Evolutionary conservation across 2,329 filamentous ascomycete genomes (phyloP), one percentile per base, ranked within the genome.

Genomic region (Gaeumannomyces tritici): DNA sequence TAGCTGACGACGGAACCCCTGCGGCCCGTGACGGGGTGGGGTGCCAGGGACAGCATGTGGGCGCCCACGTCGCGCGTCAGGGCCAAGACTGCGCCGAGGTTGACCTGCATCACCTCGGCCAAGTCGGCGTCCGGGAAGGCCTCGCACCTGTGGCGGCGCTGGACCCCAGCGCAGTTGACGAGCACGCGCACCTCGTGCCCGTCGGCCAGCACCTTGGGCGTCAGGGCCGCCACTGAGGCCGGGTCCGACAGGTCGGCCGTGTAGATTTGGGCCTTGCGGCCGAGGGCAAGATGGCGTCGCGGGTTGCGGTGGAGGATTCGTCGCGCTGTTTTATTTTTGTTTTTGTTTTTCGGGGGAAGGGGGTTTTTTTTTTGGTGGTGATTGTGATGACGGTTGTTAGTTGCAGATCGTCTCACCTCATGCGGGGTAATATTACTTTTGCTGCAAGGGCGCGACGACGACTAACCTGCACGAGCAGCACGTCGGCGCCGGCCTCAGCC

Each of bases 151-250:
- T 95, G 89, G 18, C 91, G 82, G 65, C 86, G 82, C 74, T 96
- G 92, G 71, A 96, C 93, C 29, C 92, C 92, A 24, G 89, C 92
- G 76, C 90, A 93, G 77, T 93, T 96, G 68, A 96, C 77, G 9
- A 96, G 83, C 70, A 96, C 90, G 70, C 90, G 83, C 66, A 96
- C 84, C 70, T 84, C 15, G 71, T 86, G 80, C 59, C 82, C 83
- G 69, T 87, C 84, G 55, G 79, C 75, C n/a, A 90, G 77, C 62
- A 92, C 73, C 26, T 76, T 75, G 28, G 87, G 83, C 1, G 85
- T 76, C 2, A 93, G 79, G 0, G 76, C 74, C n/a, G 80, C 76
- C 62, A 92, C 86, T 27, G 85, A 83, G 26, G 76, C 69, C n/a
- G 78, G 72, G 2, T 81, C 85, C 54, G 85, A 79, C 29, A 93